Percentiles rank a stretch among this genome's conserved stretches.
Evolutionary conservation across 805 yeast species (phyloP).

Genomic region (Metschnikowia similis): DNA sequence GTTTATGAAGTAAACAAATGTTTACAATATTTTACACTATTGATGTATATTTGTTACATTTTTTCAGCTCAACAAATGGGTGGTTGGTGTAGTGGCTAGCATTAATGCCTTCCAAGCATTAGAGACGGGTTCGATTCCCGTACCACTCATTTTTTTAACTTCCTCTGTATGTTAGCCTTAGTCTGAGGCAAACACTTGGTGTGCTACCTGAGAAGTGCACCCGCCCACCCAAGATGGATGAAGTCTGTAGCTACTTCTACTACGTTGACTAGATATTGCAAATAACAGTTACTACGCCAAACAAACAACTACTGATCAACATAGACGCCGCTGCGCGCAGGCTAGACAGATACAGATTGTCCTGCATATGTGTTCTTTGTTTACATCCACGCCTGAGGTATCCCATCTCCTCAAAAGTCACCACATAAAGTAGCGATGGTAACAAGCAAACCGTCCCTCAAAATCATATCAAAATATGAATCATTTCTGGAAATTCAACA

Average conservation of each 20-base stretch:
- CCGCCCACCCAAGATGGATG: no score
- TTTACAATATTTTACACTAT: no score
- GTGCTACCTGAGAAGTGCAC: no score
- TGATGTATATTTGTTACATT: not conserved
- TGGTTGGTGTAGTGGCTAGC: constrained; percentile 91
- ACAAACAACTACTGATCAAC: no score
- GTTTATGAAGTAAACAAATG: no score
- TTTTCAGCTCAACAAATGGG: constrained; percentile 33
- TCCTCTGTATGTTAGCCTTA: no score
- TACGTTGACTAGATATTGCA: no score
- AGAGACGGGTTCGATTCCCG: constrained; percentile 94
- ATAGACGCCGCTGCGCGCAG: not conserved
- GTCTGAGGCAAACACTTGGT: no score
- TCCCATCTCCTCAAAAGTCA: not conserved
- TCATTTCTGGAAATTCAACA: constrained; percentile 9
- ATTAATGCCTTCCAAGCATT: constrained; percentile 92
- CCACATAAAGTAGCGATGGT: constrained; percentile 1
- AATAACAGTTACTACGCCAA: no score
- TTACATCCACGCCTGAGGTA: not conserved
- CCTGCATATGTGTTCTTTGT: constrained; percentile 2
- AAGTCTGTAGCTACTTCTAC: no score
- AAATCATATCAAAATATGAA: constrained; percentile 8
- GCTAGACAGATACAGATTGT: no score
- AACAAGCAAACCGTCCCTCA: constrained; percentile 14
- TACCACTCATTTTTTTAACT: constrained; percentile 55